These are phyloP conservation scores for Speleostelium caveatum DNA, from an alignment of 78 protist genomes.

Conservation along the genomic window DNA sequence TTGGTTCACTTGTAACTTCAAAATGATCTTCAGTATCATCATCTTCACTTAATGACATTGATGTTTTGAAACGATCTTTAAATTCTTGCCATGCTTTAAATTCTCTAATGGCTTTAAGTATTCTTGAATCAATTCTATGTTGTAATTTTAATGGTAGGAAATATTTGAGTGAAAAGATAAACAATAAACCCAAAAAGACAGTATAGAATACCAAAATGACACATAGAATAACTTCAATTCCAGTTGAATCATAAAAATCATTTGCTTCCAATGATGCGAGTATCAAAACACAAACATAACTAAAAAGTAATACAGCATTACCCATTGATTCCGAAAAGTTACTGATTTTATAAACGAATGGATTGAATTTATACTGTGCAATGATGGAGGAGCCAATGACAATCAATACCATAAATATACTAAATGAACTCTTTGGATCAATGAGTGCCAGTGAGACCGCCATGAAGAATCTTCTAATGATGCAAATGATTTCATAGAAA, in stretches of 20 bases:
- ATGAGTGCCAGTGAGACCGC: constrained; percentile 63
- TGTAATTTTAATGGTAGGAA: constrained; percentile 51
- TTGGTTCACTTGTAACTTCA: constrained; percentile 15
- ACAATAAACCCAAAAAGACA: constrained; percentile 12
- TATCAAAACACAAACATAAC: constrained; percentile 41
- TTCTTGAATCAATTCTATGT: background rate
- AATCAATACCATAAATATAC: constrained; percentile 44
- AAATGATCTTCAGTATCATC: constrained; percentile 2
- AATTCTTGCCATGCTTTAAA: background rate
- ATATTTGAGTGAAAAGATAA: constrained; percentile 47
- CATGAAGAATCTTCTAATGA: constrained; percentile 60
- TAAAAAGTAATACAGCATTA: constrained; percentile 40
- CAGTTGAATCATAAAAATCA: constrained; percentile 30
- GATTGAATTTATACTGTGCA: constrained; percentile 17
- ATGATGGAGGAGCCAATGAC: constrained; percentile 62
- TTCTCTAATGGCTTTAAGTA: background rate
- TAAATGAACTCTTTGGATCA: constrained; percentile 60
- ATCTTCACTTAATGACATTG: background rate
- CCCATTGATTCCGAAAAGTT: constrained; percentile 36
- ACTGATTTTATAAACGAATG: constrained; percentile 33
- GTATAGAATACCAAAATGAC: constrained; percentile 42
- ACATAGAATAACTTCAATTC: constrained; percentile 45
- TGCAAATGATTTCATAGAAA: constrained; percentile 23
- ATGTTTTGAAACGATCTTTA: background rate
- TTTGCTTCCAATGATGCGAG: constrained; percentile 36